Evolutionary conservation across 176 grass and related monocot species (phyloP), one percentile per base, ranked within the genome.

Genomic region (Miscanthus lutarioriparius): DNA sequence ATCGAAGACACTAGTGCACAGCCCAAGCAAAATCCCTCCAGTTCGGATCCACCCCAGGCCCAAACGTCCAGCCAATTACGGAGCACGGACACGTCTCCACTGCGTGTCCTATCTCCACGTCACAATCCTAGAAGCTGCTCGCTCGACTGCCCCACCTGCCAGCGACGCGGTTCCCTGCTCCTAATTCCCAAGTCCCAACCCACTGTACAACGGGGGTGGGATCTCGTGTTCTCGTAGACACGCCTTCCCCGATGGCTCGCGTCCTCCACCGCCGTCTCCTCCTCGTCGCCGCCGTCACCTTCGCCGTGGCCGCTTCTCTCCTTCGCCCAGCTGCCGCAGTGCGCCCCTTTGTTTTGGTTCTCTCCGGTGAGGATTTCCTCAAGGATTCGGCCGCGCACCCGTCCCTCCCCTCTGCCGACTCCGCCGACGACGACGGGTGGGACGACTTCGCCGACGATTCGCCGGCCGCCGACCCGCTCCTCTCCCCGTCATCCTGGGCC

Each of bases 371-470:
- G 3, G 95, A 98, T 58, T 86, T 98, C 70, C 87, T 92, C 85
- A 88, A 94, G 78, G 91, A 94, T 76, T 81, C 92, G 23, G 62
- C 82, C 47, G 84, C 79, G 78, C 85, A 88, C 49, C 87, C 89
- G 7, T 89, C 88, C 63, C 72, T 89, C 33, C 85, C 89, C 26
- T 44, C 87, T 62, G 37, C 49, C 56, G 90, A 92, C 37, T 83
- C 79, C 67, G 49, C 43, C 25, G 71, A 20, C 23, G 65, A 47
- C 58, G 85, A 80, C 32, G 95, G 94, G 20, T 99, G 96, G 96
- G 96, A 99, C 84, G 96, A 98, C 64, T 93, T 98, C 76, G 76
- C 89, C 7, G 89, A 91, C 69, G 83, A 88, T 28, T 86, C 87
- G 53, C 72, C 88, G 64, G 26, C 82, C 58, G 19, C 71, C 5